phyloP scores from a whole-genome alignment of 2,329 filamentous ascomycete species.

The Hawksworthiomyces lignivorus region DNA sequence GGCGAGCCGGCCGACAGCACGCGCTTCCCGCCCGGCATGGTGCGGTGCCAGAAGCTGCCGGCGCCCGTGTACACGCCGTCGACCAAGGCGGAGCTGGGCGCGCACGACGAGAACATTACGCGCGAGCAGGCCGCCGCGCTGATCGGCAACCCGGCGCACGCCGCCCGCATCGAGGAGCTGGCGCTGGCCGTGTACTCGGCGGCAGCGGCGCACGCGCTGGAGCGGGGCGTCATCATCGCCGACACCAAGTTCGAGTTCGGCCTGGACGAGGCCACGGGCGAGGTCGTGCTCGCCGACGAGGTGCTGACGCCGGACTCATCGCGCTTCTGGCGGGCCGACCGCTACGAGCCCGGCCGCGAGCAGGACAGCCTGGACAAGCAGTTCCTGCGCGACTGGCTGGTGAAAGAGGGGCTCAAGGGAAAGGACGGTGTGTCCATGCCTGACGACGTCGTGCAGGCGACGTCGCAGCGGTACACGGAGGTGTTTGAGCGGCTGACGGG shows the following conservation, averaged over 20 bases:
- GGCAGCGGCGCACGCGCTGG: slow-evolving; percentile 55
- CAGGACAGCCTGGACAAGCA: slow-evolving; percentile 90
- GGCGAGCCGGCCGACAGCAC: slow-evolving; percentile 44
- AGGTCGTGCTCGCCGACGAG: slow-evolving; percentile 74
- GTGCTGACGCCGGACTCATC: slow-evolving; percentile 78
- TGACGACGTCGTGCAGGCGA: slow-evolving; percentile 60
- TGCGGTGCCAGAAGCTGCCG: slow-evolving; percentile 63
- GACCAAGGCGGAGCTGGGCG: slow-evolving; percentile 74
- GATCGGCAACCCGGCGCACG: slow-evolving; percentile 56
- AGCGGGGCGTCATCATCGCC: slow-evolving; percentile 67
- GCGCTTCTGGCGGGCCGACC: slow-evolving; percentile 74
- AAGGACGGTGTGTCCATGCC: slow-evolving; percentile 67
- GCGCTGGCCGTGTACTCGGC: slow-evolving; percentile 55
- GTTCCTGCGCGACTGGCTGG: slow-evolving; percentile 75
- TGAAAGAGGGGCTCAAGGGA: slow-evolving; percentile 62
- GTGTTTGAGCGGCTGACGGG: slow-evolving; percentile 65
- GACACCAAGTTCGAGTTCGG: slow-evolving; percentile 58
- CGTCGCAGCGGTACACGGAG: slow-evolving; percentile 65
- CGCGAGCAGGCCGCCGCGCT: slow-evolving; percentile 57
- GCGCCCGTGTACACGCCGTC: slow-evolving; percentile 66
- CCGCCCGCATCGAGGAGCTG: slow-evolving; percentile 56
- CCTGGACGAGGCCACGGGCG: slow-evolving; percentile 53
- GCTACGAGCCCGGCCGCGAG: slow-evolving; percentile 63
- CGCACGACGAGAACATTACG: slow-evolving; percentile 79
- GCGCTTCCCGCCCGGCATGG: slow-evolving; percentile 49